These are phyloP conservation scores for Allodekkera sacchari DNA, from an alignment of 805 yeast genomes.

Conservation along the genomic window DNA sequence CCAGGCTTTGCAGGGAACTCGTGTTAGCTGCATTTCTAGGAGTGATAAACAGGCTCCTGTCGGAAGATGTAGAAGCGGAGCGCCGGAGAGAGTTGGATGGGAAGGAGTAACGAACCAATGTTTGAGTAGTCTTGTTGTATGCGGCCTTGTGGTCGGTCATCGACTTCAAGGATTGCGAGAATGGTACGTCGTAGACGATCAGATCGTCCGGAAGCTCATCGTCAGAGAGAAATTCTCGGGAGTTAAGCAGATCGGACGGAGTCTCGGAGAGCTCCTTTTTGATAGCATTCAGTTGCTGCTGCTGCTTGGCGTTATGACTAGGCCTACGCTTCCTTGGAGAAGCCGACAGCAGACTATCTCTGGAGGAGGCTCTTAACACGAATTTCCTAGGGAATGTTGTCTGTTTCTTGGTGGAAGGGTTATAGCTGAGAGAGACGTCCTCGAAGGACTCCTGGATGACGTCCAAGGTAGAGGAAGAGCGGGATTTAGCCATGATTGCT, in stretches of 20 bases:
- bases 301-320: constrained; percentile 1
- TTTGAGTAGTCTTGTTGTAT: constrained; percentile 10
- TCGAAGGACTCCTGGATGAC: constrained; percentile 28
- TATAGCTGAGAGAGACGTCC: constrained; percentile 11
- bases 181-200: constrained; percentile 56
- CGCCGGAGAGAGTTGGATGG: no score
- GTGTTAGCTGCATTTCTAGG: no score
- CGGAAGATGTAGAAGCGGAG: no score
- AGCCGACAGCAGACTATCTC: not conserved
- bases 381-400: not conserved
- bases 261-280: constrained; percentile 1
- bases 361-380: no score
- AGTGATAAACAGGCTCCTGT: no score
- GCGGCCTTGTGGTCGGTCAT: constrained; percentile 29
- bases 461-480: constrained; percentile 15
- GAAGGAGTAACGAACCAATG: not conserved
- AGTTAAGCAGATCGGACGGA: constrained; percentile 13
- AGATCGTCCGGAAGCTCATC: constrained; percentile 46
- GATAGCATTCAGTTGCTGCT: constrained; percentile 1
- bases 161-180: constrained; percentile 43
- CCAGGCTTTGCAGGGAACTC: no score
- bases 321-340: not conserved
- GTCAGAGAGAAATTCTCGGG: constrained; percentile 35
- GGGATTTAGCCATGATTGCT: no score
- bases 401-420: not conserved